Percentiles rank a stretch among this genome's conserved stretches.
These are phyloP conservation scores for Phyllosticta capitalensis DNA, from an alignment of 2,329 filamentous ascomycete species.

Conservation along the genomic window DNA sequence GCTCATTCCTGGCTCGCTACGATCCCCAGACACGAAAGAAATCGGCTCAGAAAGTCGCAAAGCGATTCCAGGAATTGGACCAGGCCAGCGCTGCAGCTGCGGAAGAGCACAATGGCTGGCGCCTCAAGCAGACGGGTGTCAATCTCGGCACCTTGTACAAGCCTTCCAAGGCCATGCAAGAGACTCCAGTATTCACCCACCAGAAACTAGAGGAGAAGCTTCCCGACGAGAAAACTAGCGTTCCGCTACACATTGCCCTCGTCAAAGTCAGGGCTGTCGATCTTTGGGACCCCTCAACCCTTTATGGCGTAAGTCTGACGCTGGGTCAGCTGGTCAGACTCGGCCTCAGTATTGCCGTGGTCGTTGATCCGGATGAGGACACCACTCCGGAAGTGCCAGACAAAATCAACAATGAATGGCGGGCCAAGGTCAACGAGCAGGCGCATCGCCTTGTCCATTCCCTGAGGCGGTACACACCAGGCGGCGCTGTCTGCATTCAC, in stretches of 20 bases:
- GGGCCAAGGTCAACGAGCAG: constrained; percentile 49
- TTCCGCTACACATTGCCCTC: constrained; percentile 65
- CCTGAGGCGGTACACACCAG: constrained; percentile 59
- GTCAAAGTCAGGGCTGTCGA: constrained; percentile 75
- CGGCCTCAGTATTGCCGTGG: constrained; percentile 71
- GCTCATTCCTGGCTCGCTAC: constrained; percentile 79
- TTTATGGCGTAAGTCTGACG: constrained; percentile 72
- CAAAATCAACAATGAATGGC: constrained; percentile 22
- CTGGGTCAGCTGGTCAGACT: constrained; percentile 73
- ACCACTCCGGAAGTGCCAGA: constrained; percentile 21
- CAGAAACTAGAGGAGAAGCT: constrained; percentile 31
- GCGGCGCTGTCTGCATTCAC: constrained; percentile 61
- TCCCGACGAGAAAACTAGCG: constrained; percentile 18
- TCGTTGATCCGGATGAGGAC: constrained; percentile 60
- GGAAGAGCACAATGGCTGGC: constrained; percentile 23
- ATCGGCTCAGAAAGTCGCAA: constrained; percentile 13
- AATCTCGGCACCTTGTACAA: constrained; percentile 54
- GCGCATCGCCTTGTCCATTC: constrained; percentile 64
- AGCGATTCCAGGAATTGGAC: background rate
- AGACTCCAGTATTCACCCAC: constrained; percentile 52
- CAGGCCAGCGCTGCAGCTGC: constrained; percentile 12
- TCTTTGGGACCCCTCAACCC: constrained; percentile 54
- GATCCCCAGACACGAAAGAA: constrained; percentile 17
- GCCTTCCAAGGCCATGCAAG: constrained; percentile 46
- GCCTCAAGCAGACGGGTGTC: constrained; percentile 40